A percentile compares a stretch with the other conserved stretches of the same genome.
phyloP scores from a whole-genome alignment of 2,329 filamentous ascomycete species.

The Microdochium bolleyi region DNA sequence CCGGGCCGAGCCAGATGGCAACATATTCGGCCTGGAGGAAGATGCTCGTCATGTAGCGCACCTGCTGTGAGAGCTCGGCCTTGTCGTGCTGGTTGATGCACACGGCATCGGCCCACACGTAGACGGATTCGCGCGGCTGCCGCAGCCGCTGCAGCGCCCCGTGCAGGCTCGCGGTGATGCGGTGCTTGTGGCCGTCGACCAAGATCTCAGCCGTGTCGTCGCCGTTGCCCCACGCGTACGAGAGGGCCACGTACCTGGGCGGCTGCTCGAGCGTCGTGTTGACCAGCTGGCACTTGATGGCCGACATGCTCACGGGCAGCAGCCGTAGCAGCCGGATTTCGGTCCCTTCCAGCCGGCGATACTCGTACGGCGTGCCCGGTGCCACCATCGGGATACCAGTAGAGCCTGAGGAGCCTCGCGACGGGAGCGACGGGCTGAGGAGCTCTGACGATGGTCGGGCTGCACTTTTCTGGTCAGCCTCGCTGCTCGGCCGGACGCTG shows the following conservation, averaged over 20 bases:
- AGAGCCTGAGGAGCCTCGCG: not conserved
- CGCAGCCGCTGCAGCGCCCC: constrained; percentile 11
- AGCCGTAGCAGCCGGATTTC: constrained; percentile 8
- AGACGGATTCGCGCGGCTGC: constrained; percentile 1
- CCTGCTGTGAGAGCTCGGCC: constrained; percentile 6
- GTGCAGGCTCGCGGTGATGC: constrained; percentile 10
- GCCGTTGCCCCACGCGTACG: constrained; percentile 23
- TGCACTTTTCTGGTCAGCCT: not conserved
- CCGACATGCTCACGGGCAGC: constrained; percentile 6
- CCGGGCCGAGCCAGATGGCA: constrained; percentile 11
- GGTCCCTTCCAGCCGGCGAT: not conserved
- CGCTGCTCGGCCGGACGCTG: not conserved
- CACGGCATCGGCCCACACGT: constrained; percentile 17
- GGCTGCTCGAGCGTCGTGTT: constrained; percentile 6
- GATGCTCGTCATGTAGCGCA: constrained; percentile 9
- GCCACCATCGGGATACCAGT: not conserved
- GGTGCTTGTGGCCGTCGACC: constrained; percentile 6
- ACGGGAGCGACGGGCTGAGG: not conserved
- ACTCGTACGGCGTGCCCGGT: not conserved
- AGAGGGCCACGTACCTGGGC: constrained; percentile 19
- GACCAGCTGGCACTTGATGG: constrained; percentile 8
- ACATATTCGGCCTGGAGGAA: constrained; percentile 9
- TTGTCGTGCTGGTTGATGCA: constrained; percentile 15
- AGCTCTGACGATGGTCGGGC: not conserved
- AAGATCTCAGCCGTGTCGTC: constrained; percentile 9